Evolutionary conservation across 306 rosid genomes (phyloP).

Genomic region (Cicer pinnatifidum): DNA sequence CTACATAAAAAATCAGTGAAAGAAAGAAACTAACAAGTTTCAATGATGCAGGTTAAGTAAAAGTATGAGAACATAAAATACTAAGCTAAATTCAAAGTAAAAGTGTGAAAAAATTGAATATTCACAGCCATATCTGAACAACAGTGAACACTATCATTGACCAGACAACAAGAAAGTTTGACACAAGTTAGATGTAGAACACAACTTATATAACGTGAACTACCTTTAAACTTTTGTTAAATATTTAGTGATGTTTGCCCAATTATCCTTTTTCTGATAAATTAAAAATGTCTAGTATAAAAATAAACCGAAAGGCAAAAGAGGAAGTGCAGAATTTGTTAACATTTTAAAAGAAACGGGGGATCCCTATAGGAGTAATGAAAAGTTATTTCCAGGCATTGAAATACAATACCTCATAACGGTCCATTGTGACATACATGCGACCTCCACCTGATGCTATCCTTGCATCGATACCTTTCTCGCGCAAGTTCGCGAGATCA

Average conservation of each 20-base stretch:
- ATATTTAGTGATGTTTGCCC: not conserved
- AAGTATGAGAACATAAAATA: constrained; percentile 11
- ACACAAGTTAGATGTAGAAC: not conserved
- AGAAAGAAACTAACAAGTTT: not conserved
- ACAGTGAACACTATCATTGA: too few relatives aligned
- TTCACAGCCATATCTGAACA: too few relatives aligned
- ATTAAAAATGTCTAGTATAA: constrained; percentile 2
- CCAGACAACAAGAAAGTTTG: too few relatives aligned
- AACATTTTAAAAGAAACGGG: not conserved
- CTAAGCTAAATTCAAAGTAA: constrained; percentile 11
- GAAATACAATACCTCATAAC: constrained; percentile 69
- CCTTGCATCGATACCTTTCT: constrained; percentile 84
- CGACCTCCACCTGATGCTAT: constrained; percentile 99
- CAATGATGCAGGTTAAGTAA: not conserved
- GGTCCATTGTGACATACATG: constrained; percentile 97
- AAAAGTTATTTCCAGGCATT: not conserved
- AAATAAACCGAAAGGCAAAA: not conserved
- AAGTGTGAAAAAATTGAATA: not conserved
- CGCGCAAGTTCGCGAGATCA: constrained; percentile 72
- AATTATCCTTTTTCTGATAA: not conserved
- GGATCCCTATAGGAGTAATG: not conserved
- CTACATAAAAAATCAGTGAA: not conserved
- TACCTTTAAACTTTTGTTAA: not conserved
- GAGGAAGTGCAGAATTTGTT: not conserved
- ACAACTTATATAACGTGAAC: not conserved